Evolutionary conservation across 208 protist genomes (phyloP).

Genomic region (Balamuthia mandrillaris): DNA sequence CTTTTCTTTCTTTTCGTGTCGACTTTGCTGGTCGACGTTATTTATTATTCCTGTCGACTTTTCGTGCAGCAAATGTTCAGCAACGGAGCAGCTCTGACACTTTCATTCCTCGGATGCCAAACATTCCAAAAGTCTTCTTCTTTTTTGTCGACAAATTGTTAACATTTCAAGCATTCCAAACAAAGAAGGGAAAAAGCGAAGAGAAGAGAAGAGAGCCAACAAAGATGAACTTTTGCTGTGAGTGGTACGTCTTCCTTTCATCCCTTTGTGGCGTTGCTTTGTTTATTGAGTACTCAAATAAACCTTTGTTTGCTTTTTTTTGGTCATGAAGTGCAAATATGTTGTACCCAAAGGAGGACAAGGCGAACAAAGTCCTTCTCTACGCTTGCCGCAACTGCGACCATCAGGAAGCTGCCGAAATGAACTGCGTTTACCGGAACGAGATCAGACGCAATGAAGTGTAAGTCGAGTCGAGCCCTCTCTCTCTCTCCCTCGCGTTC

Average conservation of each 20-base stretch:
- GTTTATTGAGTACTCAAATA: too few relatives aligned
- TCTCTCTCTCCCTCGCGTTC: not conserved
- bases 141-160: too few relatives aligned
- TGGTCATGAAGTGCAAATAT: slow-evolving; percentile 21
- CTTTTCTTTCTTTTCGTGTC: too few relatives aligned
- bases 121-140: too few relatives aligned
- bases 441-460: slow-evolving; percentile 2
- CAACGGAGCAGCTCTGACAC: too few relatives aligned
- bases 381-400: slow-evolving; percentile 41
- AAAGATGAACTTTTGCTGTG: slow-evolving; percentile 33
- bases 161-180: too few relatives aligned
- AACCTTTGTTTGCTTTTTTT: not conserved
- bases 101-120: too few relatives aligned
- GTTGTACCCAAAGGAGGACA: slow-evolving; percentile 47
- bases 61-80: too few relatives aligned
- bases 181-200: too few relatives aligned
- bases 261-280: not conserved
- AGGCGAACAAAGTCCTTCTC: not conserved
- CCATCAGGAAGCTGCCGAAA: slow-evolving; percentile 2
- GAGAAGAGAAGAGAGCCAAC: too few relatives aligned
- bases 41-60: too few relatives aligned
- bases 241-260: not conserved
- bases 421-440: slow-evolving; percentile 33
- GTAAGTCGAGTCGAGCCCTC: not conserved
- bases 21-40: too few relatives aligned